These are phyloP conservation scores for Tricholoma sp. DNA, from an alignment of 768 basidiomycete genomes.

Conservation along the genomic window DNA sequence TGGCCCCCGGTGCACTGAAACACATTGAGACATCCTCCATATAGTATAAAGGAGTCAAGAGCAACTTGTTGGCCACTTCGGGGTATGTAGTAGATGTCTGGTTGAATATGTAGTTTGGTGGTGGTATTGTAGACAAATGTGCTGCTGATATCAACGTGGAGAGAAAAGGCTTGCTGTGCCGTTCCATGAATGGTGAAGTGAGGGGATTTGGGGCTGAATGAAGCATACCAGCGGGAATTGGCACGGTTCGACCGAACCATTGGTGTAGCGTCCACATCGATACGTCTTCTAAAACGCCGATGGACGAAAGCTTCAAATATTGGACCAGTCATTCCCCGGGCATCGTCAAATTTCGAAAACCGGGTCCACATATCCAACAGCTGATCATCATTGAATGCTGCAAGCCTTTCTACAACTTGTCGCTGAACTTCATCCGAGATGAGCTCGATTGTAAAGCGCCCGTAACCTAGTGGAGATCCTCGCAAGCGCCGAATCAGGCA, in stretches of 20 bases:
- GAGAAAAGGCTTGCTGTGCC: not conserved
- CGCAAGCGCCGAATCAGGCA: not conserved
- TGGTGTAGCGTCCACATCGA: not conserved
- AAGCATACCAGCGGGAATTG: not conserved
- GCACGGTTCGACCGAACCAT: not conserved
- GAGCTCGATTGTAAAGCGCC: not conserved
- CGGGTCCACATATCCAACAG: not conserved
- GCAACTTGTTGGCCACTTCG: not conserved
- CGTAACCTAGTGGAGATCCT: not conserved
- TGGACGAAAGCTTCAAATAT: conserved; percentile 1
- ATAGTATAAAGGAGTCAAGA: not conserved
- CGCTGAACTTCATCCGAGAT: not conserved
- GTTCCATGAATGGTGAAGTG: not conserved
- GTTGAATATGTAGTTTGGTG: not conserved
- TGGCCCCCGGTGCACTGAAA: not conserved
- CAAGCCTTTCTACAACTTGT: not conserved
- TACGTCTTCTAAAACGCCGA: not conserved
- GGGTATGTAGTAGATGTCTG: not conserved
- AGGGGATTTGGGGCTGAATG: not conserved
- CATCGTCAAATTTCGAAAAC: not conserved
- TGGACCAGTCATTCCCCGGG: not conserved
- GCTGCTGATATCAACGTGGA: not conserved
- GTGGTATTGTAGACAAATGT: not conserved
- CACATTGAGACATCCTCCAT: not conserved
- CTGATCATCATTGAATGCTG: not conserved